Conservation (phyloP, 2,329 filamentous ascomycete genomes). For the Penicillium aurantiogriseum region DNA sequence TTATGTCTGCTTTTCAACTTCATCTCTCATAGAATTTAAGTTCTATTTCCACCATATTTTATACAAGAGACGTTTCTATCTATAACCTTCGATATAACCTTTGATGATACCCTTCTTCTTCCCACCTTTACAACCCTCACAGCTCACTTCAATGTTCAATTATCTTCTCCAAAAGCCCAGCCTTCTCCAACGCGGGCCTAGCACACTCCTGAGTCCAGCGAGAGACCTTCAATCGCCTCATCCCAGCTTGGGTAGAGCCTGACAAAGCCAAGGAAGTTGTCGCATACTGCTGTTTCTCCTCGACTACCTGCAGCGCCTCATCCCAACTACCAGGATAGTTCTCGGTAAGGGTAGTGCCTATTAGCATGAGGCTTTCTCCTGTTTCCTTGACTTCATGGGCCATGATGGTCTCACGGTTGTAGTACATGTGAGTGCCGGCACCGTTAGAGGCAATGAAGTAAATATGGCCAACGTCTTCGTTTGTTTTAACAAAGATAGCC, state of each 20-base stretch:
- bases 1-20: not conserved
- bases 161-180: not conserved
- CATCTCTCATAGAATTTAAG: too few relatives aligned
- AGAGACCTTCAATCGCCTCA: not conserved
- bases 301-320: not conserved
- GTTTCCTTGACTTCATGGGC: not conserved
- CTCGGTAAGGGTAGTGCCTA: not conserved
- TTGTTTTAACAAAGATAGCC: not conserved
- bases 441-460: not conserved
- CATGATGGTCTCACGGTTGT: too few relatives aligned
- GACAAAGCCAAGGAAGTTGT: too few relatives aligned
- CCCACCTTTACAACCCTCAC: too few relatives aligned
- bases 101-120: too few relatives aligned
- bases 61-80: too few relatives aligned
- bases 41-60: too few relatives aligned
- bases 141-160: too few relatives aligned
- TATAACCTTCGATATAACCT: too few relatives aligned
- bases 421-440: too few relatives aligned
- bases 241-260: too few relatives aligned
- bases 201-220: not conserved
- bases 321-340: not conserved
- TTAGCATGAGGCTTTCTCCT: not conserved
- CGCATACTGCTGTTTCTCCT: too few relatives aligned
- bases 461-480: not conserved
- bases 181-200: not conserved